Base-by-base conservation (phyloP, 208 protist genomes). In the Crithidia brevicula region DNA sequence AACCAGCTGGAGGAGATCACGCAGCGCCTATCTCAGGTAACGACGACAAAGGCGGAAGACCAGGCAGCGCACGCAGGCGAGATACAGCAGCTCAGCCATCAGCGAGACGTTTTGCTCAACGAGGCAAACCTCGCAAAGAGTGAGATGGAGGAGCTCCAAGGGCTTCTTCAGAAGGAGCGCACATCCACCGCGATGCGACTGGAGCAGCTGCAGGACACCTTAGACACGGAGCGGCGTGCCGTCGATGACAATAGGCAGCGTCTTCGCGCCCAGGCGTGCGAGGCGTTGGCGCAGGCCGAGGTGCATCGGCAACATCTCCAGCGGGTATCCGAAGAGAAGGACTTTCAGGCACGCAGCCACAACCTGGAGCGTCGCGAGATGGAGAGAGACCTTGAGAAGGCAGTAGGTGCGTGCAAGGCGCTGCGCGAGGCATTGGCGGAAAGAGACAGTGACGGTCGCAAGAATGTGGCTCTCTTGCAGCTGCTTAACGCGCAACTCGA, bases 401-500 rank as follows among this genome's bases (percentile, higher is more conserved):
- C 85, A 8, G 61, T 89, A 7, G 62, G 76, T 13, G 81, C 92
- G 47, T 93, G 91, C 76, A 81, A 58, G 25, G 73, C 86, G 2
- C 60, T 97, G 23, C 92, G 94, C 50, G 74, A 88, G 52, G 85
- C 87, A 2, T 49, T 97, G 10, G 86, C 91, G 49, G 70, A 64
- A 9, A 79, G 84, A 18, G 87, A 96, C 64, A 80, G 68, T 8
- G 89, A 93, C 28, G 91, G 94, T 60, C 68, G 77, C 47, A 94
- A 91, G 57, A 96, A 96, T 66, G 72, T 92, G 4, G 77, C 85
- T 1, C 79, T 97, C 25, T 83, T 95, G 88, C 89, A 97, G 69
- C 57, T 97, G 31, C 75, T 97, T 6, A 91, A 92, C 58, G 57
- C 77, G 3, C 92, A 97, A 50, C 59, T 97, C 8, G 88, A 94